Conservation (phyloP, 768 basidiomycete species). For the Amanita muscaria region DNA sequence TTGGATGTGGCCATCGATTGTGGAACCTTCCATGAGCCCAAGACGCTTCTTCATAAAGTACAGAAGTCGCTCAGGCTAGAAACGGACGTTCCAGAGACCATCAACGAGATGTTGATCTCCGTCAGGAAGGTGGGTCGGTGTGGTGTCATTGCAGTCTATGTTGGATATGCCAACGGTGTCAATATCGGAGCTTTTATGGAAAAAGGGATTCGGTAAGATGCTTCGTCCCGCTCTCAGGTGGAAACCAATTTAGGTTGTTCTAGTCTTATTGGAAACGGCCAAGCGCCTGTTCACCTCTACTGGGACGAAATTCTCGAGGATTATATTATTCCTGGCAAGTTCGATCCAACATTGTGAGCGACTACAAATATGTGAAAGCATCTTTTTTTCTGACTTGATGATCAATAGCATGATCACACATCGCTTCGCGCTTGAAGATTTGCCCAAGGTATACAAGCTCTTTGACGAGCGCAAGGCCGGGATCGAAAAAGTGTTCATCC, state of each 20-base stretch:
- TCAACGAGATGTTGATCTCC: conserved; percentile 38
- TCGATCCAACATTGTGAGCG: conserved; percentile 55
- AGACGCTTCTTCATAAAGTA: conserved; percentile 53
- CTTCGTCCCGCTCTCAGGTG: background rate
- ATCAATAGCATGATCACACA: conserved; percentile 41
- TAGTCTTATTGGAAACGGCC: conserved; percentile 61
- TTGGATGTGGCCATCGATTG: conserved; percentile 57
- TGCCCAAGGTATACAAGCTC: conserved; percentile 51
- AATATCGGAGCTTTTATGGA: conserved; percentile 74
- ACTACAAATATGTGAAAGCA: background rate
- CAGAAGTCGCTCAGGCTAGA: conserved; percentile 68
- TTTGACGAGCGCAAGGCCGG: conserved; percentile 51
- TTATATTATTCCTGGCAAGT: conserved; percentile 54
- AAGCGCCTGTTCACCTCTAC: conserved; percentile 68
- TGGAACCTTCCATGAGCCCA: conserved; percentile 64
- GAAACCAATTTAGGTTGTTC: background rate
- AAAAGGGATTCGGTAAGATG: conserved; percentile 46
- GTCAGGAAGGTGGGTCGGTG: conserved; percentile 48
- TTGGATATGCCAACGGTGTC: conserved; percentile 57
- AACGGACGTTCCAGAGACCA: conserved; percentile 62
- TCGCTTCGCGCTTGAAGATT: conserved; percentile 57
- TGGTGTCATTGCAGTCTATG: conserved; percentile 63
- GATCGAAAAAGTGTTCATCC: conserved; percentile 67
- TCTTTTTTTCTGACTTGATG: conserved; percentile 1
- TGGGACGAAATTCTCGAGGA: conserved; percentile 64